Conservation (phyloP, 768 basidiomycete genomes). For the Boletellus sp. region DNA sequence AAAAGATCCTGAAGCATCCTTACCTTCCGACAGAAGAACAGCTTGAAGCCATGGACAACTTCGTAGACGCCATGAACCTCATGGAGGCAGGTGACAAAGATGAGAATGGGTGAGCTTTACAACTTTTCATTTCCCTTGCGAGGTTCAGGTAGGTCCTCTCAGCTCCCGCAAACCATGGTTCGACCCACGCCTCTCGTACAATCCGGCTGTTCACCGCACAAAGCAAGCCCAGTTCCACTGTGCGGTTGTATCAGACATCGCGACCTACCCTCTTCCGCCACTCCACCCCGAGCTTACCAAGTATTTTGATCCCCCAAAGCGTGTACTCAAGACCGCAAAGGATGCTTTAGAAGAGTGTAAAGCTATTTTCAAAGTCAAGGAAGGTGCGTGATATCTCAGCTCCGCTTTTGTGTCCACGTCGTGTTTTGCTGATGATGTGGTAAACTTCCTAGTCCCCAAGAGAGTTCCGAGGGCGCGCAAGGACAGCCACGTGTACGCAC, state of each 20-base stretch:
- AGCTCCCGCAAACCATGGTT: slow-evolving; percentile 75
- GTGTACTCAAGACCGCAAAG: slow-evolving; percentile 58
- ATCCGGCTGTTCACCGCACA: slow-evolving; percentile 84
- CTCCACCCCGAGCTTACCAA: slow-evolving; percentile 82
- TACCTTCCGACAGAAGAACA: slow-evolving; percentile 80
- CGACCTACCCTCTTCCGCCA: slow-evolving; percentile 70
- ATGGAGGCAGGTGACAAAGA: slow-evolving; percentile 71
- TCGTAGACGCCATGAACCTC: slow-evolving; percentile 89
- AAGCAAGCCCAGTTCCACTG: slow-evolving; percentile 93
- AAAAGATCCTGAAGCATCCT: slow-evolving; percentile 68
- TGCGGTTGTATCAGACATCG: slow-evolving; percentile 73
- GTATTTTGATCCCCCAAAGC: slow-evolving; percentile 77
- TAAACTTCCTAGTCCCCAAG: slow-evolving; percentile 53
- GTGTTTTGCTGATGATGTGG: background rate
- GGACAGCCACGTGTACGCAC: slow-evolving; percentile 58
- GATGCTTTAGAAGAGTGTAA: slow-evolving; percentile 59
- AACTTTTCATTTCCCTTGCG: background rate
- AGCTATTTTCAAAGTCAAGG: slow-evolving; percentile 68
- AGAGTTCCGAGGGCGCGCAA: slow-evolving; percentile 52
- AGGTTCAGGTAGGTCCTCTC: slow-evolving; percentile 4
- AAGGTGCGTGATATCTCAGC: slow-evolving; percentile 44
- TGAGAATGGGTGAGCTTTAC: slow-evolving; percentile 58
- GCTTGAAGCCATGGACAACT: slow-evolving; percentile 75
- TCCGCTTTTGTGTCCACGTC: background rate
- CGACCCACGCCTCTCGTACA: slow-evolving; percentile 71